These are phyloP conservation scores for Sergeia podlipaevii DNA, from an alignment of 208 protist species.

Conservation along the genomic window DNA sequence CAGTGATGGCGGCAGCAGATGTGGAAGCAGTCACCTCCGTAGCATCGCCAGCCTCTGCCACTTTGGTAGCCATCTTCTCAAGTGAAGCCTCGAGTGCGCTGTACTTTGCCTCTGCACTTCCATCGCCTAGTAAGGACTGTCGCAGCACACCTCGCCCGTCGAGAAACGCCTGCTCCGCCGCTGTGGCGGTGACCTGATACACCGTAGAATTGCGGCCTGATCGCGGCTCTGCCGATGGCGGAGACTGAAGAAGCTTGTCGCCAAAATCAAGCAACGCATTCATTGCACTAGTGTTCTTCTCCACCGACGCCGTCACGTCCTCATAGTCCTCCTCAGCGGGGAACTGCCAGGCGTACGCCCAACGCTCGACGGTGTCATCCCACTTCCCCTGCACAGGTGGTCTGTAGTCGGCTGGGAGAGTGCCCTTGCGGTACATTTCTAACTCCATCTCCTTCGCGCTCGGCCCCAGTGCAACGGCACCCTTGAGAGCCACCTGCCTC, in stretches of 20 bases:
- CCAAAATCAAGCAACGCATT: conserved; percentile 59
- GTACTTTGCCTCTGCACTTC: conserved; percentile 17
- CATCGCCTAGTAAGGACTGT: not conserved
- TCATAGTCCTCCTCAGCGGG: conserved; percentile 71
- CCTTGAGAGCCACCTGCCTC: conserved; percentile 78
- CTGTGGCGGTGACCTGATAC: conserved; percentile 13
- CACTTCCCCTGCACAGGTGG: conserved; percentile 83
- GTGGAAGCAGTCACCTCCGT: not conserved
- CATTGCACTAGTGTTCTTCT: conserved; percentile 52
- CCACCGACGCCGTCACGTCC: conserved; percentile 38
- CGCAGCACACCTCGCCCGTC: not conserved
- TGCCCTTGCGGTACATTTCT: conserved; percentile 69
- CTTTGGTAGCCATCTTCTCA: not conserved
- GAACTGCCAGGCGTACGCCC: conserved; percentile 91
- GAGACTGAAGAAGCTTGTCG: conserved; percentile 39
- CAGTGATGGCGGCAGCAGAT: no score
- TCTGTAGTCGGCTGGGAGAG: conserved; percentile 78
- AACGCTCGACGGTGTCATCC: conserved; percentile 91
- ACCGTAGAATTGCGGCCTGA: conserved; percentile 38
- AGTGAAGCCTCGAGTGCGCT: conserved; percentile 35
- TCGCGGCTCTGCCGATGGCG: conserved; percentile 31
- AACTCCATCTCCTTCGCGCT: conserved; percentile 83
- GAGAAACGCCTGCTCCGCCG: conserved; percentile 1
- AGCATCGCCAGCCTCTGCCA: not conserved
- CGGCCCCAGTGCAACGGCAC: conserved; percentile 65